A percentile compares a stretch with the other conserved stretches of the same genome.
Evolutionary conservation across 2,329 filamentous ascomycete species (phyloP).

Genomic region (Epichloe glyceriae): DNA sequence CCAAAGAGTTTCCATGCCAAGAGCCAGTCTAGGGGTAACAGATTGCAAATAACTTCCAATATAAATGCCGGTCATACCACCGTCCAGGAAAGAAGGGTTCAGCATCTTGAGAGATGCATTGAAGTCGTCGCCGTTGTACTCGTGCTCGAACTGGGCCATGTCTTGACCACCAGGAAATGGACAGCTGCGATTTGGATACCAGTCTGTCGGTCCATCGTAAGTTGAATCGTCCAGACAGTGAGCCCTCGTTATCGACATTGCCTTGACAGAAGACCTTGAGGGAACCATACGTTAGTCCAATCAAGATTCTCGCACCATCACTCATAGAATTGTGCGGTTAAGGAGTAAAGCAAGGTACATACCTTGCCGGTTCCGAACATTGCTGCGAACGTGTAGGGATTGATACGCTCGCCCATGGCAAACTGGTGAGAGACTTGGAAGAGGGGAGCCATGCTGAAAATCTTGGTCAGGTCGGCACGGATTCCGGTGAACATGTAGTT

Average conservation of each 20-base stretch:
- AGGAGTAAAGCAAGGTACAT: constrained; percentile 9
- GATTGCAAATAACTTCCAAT: constrained; percentile 94
- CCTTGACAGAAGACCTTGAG: constrained; percentile 87
- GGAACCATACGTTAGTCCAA: neutral
- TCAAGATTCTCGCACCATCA: no score
- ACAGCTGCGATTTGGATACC: constrained; percentile 76
- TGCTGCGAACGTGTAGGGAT: constrained; percentile 89
- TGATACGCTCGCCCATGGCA: constrained; percentile 82
- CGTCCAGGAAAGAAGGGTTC: constrained; percentile 89
- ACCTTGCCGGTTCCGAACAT: constrained; percentile 92
- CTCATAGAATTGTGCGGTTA: neutral
- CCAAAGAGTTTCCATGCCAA: constrained; percentile 90
- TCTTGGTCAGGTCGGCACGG: constrained; percentile 91
- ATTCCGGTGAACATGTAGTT: constrained; percentile 96
- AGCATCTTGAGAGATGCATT: constrained; percentile 84
- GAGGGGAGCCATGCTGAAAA: constrained; percentile 82
- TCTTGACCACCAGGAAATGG: constrained; percentile 74
- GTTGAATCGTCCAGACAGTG: constrained; percentile 81
- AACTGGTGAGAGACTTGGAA: constrained; percentile 98
- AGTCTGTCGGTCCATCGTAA: constrained; percentile 73
- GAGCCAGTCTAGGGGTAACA: constrained; percentile 70
- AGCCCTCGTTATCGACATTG: constrained; percentile 84
- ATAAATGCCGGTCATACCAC: constrained; percentile 85
- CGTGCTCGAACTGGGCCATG: constrained; percentile 88
- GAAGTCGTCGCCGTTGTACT: constrained; percentile 90